Percentiles rank a stretch among this genome's conserved stretches.
phyloP scores from a whole-genome alignment of 345 rosid genomes.

The Citrus maxima region DNA sequence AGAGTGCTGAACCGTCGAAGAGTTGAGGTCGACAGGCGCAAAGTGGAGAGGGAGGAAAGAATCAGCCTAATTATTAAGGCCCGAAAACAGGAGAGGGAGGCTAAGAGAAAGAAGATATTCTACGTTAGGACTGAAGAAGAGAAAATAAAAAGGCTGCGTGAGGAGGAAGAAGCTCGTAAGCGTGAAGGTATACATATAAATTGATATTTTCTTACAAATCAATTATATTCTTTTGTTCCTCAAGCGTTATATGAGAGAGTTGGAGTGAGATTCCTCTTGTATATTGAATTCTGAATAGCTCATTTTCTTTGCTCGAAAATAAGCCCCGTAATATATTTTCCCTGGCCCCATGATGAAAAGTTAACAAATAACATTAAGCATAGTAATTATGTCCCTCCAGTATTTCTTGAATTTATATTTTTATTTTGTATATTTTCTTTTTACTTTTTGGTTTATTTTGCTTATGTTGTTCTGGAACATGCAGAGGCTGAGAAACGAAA shows the following conservation, averaged over 20 bases:
- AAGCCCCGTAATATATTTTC: background rate
- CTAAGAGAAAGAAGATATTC: slow-evolving; percentile 64
- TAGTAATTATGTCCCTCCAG: background rate
- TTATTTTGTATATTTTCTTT: background rate
- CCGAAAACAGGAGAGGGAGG: slow-evolving; percentile 69
- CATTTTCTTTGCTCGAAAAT: background rate
- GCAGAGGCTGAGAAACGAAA: slow-evolving; percentile 83
- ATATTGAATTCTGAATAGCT: background rate
- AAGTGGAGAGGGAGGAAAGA: slow-evolving; percentile 69
- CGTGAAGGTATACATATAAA: slow-evolving; percentile 46
- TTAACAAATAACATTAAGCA: background rate
- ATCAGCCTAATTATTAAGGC: slow-evolving; percentile 59
- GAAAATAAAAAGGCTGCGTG: slow-evolving; percentile 52
- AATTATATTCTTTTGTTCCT: background rate
- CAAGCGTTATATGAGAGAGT: background rate
- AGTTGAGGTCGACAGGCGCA: slow-evolving; percentile 65
- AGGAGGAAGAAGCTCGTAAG: slow-evolving; percentile 92
- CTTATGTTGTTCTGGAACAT: background rate
- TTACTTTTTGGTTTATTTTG: background rate
- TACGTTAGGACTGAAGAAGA: slow-evolving; percentile 67
- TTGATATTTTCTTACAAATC: background rate
- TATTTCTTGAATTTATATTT: background rate
- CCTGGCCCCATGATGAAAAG: background rate
- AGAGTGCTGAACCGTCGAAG: slow-evolving; percentile 63
- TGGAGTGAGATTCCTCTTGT: background rate